Base-by-base conservation (phyloP, 1,284 basidiomycete species). In the Farysia itapuensis region DNA sequence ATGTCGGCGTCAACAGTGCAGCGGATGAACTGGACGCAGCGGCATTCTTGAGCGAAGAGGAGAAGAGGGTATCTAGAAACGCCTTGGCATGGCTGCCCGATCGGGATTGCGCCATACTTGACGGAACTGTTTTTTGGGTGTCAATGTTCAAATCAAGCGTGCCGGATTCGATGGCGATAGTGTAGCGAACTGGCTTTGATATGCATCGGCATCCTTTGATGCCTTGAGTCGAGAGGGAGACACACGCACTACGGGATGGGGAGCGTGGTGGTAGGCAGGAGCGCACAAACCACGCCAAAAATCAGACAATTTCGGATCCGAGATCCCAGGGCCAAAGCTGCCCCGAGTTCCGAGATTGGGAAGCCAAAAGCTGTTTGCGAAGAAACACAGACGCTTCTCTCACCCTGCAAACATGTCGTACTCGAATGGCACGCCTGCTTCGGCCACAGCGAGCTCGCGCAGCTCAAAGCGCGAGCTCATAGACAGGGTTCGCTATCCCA, bases 401-500 rank as follows among this genome's bases (percentile, higher is more conserved):
- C n/a, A n/a, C 9, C n/a, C 25, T n/a, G 25, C 31, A 8, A 28
- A 23, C 57, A 54, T 54, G 57, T 61, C 57, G 30, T 54, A 54
- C 18, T 35, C 51, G 12, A 61, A 60, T 28, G 57, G 46, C 21
- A 18, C 37, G n/a, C 43, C 21, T 1, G 20, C 39, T 2, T 43
- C 58, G 0, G 39, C 47, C 5, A 38, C 35, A 16, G 48, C 49
- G n/a, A 42, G 28, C 41, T 52, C 48, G 14, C 40, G 53, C 14
- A n/a, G n/a, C n/a, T 60, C 57, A 35, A 64, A 37, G 32, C 67
- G 70, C 16, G 74, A 76, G 39, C 61, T 72, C 41, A 73, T 76
- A 59, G 74, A 75, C 43, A 56, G 74, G 35, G 57, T 72, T 39
- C 58, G 70, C 25, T 76, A 75, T 31, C 71, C 72, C 14, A 76